Evolutionary conservation across 2,329 filamentous ascomycete genomes (phyloP).

Genomic region (Fusarium sp.): DNA sequence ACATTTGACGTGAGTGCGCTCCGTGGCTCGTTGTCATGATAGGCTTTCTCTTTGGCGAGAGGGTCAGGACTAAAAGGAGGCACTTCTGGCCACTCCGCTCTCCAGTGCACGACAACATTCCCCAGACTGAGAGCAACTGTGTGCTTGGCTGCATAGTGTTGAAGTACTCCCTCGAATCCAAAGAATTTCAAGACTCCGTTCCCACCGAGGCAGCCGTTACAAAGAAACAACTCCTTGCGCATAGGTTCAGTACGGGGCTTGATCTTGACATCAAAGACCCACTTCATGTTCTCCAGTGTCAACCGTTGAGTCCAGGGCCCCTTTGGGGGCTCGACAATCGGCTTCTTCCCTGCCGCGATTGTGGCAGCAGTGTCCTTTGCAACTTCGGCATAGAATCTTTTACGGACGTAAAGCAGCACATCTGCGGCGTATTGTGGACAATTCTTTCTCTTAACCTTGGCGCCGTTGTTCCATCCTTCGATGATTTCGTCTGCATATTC

Average conservation of each 20-base stretch:
- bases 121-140: conserved; percentile 75
- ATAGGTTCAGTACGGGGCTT: conserved; percentile 72
- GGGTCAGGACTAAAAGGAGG: conserved; percentile 77
- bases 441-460: conserved; percentile 69
- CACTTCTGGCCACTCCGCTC: conserved; percentile 79
- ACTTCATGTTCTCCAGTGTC: conserved; percentile 87
- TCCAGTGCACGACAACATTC: conserved; percentile 80
- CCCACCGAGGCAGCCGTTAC: conserved; percentile 65
- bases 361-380: conserved; percentile 61
- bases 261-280: conserved; percentile 81
- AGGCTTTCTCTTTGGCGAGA: conserved; percentile 45
- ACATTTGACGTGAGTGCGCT: not conserved
- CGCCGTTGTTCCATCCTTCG: conserved; percentile 71
- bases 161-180: conserved; percentile 80
- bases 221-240: conserved; percentile 79
- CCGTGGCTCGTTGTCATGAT: conserved; percentile 14
- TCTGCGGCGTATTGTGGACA: conserved; percentile 76
- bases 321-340: conserved; percentile 58
- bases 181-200: conserved; percentile 73
- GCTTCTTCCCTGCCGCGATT: conserved; percentile 56
- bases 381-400: conserved; percentile 71
- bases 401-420: conserved; percentile 73
- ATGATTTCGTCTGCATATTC: conserved; percentile 77
- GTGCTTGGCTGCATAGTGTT: conserved; percentile 87
- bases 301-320: conserved; percentile 69